A percentile compares a stretch with the other conserved stretches of the same genome.
Conservation (phyloP, 2,329 filamentous ascomycete species). For the Pyrenophora tritici-repentis region DNA sequence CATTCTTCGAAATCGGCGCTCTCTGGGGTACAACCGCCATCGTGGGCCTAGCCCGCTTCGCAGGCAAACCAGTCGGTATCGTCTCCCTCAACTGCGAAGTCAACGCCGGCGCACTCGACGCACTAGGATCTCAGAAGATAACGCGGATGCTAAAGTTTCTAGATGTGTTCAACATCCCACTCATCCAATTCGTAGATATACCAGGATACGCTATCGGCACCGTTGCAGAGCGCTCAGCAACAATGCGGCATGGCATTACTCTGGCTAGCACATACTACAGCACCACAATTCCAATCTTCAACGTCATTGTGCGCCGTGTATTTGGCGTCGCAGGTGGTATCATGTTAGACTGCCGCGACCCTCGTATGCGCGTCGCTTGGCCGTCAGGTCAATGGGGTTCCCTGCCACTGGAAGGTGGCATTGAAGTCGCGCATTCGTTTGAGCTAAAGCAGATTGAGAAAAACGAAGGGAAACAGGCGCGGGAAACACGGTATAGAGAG, state of each 20-base stretch:
- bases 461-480: slow-evolving; percentile 55
- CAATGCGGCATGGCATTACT: slow-evolving; percentile 68
- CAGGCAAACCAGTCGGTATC: slow-evolving; percentile 63
- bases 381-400: slow-evolving; percentile 67
- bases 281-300: slow-evolving; percentile 67
- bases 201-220: slow-evolving; percentile 68
- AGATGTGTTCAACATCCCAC: slow-evolving; percentile 68
- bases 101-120: slow-evolving; percentile 65
- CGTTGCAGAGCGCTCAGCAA: slow-evolving; percentile 64
- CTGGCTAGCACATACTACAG: slow-evolving; percentile 66
- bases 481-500: slow-evolving; percentile 58
- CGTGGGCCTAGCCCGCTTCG: slow-evolving; percentile 63
- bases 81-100: slow-evolving; percentile 64
- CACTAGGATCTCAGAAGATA: slow-evolving; percentile 65
- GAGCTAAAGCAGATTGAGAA: slow-evolving; percentile 62
- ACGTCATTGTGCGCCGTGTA: slow-evolving; percentile 63
- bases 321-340: slow-evolving; percentile 69
- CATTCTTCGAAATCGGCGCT: slow-evolving; percentile 68
- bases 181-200: slow-evolving; percentile 67
- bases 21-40: slow-evolving; percentile 68
- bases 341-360: slow-evolving; percentile 67
- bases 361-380: slow-evolving; percentile 66
- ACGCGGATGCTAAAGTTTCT: slow-evolving; percentile 65
- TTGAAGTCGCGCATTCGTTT: slow-evolving; percentile 66
- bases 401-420: slow-evolving; percentile 66